These are phyloP conservation scores for Euphorbia pulcherrima DNA, from an alignment of 345 rosid species.

Conservation along the genomic window DNA sequence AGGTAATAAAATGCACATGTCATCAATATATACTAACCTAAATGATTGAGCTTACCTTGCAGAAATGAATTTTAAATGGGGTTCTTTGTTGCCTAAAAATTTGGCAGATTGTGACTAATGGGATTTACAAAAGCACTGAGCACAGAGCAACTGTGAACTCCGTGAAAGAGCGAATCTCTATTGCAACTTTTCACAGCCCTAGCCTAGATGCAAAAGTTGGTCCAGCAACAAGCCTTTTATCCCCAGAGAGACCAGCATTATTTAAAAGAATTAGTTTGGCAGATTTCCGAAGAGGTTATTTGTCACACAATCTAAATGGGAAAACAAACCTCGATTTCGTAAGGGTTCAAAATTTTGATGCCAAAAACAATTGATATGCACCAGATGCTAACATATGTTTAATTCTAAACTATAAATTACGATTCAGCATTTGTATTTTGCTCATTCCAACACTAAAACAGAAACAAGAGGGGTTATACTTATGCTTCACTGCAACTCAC, in stretches of 20 bases:
- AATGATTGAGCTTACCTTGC: neutral
- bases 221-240: conserved; percentile 18
- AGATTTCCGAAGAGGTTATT: neutral
- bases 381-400: neutral
- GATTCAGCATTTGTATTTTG: no score
- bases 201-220: conserved; percentile 14
- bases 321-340: conserved; percentile 17
- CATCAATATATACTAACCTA: neutral
- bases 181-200: conserved; percentile 22
- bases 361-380: neutral
- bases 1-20: conserved; percentile 4
- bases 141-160: conserved; percentile 23
- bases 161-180: conserved; percentile 16
- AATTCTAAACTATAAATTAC: no score
- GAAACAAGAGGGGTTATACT: neutral
- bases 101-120: conserved; percentile 24
- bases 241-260: conserved; percentile 5
- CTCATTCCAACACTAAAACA: neutral
- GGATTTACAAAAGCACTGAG: conserved; percentile 19
- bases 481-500: no score
- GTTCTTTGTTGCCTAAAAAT: neutral
- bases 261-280: conserved; percentile 9
- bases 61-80: neutral
- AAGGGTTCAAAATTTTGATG: conserved; percentile 6
- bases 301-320: conserved; percentile 7